A percentile compares a stretch with the other conserved stretches of the same genome.
Evolutionary conservation across 805 yeast species (phyloP).

Genomic region (Spathaspora arborariae): DNA sequence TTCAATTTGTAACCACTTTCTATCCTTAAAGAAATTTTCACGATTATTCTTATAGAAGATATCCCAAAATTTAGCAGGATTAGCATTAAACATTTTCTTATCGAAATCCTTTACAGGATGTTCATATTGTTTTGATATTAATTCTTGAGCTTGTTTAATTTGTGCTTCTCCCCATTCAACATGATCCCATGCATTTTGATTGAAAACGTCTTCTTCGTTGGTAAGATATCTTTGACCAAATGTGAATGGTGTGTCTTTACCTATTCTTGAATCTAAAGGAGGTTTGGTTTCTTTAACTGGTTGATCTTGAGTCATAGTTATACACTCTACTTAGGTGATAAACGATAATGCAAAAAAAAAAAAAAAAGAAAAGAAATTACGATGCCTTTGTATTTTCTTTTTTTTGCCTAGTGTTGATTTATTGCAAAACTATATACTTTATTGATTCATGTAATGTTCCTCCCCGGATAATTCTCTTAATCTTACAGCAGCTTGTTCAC

Average conservation of each 20-base stretch:
- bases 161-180: conserved; percentile 98
- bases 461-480: conserved; percentile 42
- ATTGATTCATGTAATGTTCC: conserved; percentile 25
- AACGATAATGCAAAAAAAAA: not conserved
- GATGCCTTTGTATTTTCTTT: not conserved
- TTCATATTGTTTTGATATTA: conserved; percentile 70
- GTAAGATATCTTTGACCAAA: conserved; percentile 83
- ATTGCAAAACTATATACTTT: not conserved
- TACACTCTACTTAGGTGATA: not conserved
- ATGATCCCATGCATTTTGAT: conserved; percentile 95
- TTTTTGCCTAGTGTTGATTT: not conserved
- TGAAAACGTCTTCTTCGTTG: conserved; percentile 78
- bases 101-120: conserved; percentile 88
- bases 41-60: conserved; percentile 84
- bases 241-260: conserved; percentile 85
- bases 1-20: conserved; percentile 94
- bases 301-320: conserved; percentile 5
- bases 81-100: conserved; percentile 68
- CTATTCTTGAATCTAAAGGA: conserved; percentile 55
- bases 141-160: conserved; percentile 64
- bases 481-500: conserved; percentile 62
- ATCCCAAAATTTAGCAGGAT: conserved; percentile 96
- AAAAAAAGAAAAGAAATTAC: not conserved
- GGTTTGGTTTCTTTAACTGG: conserved; percentile 33
- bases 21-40: conserved; percentile 92